These are phyloP conservation scores for Diplodia sapinea DNA, from an alignment of 2,329 filamentous ascomycete genomes.

Conservation along the genomic window DNA sequence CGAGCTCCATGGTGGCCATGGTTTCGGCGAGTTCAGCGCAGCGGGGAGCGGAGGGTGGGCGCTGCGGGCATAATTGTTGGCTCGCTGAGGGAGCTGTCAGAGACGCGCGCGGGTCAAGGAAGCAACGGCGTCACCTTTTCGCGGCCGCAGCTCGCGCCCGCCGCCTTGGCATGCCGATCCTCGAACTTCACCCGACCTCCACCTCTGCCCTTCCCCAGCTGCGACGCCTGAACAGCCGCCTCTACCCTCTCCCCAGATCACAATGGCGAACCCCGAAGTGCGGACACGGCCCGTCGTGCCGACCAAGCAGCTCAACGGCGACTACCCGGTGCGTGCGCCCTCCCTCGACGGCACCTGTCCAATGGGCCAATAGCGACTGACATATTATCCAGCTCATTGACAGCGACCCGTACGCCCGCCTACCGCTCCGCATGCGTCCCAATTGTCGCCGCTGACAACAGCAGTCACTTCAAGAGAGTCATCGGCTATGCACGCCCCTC, in stretches of 20 bases:
- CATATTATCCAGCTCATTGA: constrained; percentile 80
- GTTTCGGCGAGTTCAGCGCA: constrained; percentile 17
- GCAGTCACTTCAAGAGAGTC: constrained; percentile 88
- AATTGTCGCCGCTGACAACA: constrained; percentile 29
- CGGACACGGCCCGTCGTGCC: constrained; percentile 61
- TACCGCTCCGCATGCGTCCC: constrained; percentile 29
- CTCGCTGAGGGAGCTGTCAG: constrained; percentile 27
- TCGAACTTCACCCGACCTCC: constrained; percentile 29
- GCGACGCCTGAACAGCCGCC: constrained; percentile 4
- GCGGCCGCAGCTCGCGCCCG: constrained; percentile 21
- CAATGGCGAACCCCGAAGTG: constrained; percentile 30
- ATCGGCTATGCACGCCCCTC: constrained; percentile 82
- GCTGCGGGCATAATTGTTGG: constrained; percentile 25
- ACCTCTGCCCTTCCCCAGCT: constrained; percentile 13
- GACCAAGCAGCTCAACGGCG: constrained; percentile 78
- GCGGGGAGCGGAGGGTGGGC: constrained; percentile 13
- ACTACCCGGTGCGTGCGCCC: constrained; percentile 77
- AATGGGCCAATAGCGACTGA: constrained; percentile 41
- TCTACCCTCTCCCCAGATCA: constrained; percentile 1
- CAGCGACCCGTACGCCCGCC: constrained; percentile 84
- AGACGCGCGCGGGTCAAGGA: constrained; percentile 22
- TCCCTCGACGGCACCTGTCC: constrained; percentile 38
- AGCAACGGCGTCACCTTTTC: constrained; percentile 26
- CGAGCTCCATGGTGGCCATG: constrained; percentile 39
- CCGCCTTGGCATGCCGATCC: constrained; percentile 17